A percentile compares a stretch with the other conserved stretches of the same genome.
These are phyloP conservation scores for Clarireedia paspali DNA, from an alignment of 2,329 filamentous ascomycete genomes.

Conservation along the genomic window DNA sequence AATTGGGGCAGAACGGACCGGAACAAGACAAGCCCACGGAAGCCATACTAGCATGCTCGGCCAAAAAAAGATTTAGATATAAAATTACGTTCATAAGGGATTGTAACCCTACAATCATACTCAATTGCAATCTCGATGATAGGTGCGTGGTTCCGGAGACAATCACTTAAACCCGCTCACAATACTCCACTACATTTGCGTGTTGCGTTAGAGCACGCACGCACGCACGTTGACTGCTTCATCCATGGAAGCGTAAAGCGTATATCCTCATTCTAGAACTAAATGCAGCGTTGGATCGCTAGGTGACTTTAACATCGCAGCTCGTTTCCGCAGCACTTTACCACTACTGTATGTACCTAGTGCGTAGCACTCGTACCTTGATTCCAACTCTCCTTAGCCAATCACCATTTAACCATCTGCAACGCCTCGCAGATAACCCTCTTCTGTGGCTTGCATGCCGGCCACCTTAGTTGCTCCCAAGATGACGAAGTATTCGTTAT, in stretches of 20 bases:
- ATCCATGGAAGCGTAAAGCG: too few species aligned
- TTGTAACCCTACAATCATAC: neutral
- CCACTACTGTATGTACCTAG: neutral
- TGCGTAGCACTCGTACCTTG: neutral
- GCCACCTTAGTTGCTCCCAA: neutral
- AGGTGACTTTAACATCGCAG: neutral
- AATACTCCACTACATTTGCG: too few species aligned
- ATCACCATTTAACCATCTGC: neutral
- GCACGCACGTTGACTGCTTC: too few species aligned
- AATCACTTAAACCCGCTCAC: too few species aligned
- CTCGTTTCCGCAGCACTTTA: neutral
- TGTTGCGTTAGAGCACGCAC: too few species aligned
- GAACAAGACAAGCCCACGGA: neutral
- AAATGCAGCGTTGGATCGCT: neutral
- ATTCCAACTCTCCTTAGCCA: neutral
- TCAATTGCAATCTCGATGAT: too few species aligned
- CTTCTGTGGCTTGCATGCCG: neutral
- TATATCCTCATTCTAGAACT: too few species aligned
- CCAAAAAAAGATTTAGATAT: slow-evolving; percentile 1
- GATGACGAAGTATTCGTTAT: neutral
- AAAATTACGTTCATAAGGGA: neutral
- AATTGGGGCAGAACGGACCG: neutral
- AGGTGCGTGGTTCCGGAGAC: too few species aligned
- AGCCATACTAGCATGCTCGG: neutral
- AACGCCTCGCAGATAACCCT: neutral